Percentiles rank a stretch among this genome's conserved stretches.
Evolutionary conservation across 495 filamentous ascomycete species (phyloP).

Genomic region (Darksidea phi): DNA sequence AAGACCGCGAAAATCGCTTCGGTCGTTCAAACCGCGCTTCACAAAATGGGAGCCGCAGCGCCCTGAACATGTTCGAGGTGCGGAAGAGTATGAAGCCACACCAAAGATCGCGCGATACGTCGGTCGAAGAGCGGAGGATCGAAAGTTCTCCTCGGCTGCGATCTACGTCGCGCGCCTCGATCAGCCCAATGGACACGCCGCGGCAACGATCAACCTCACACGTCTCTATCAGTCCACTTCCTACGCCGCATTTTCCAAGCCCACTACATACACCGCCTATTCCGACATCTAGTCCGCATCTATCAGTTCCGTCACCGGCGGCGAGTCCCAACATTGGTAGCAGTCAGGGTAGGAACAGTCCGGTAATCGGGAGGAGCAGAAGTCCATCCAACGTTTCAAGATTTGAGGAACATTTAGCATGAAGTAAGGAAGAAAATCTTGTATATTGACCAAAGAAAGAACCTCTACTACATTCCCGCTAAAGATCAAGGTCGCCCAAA

Average conservation of each 20-base stretch:
- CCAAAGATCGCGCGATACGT: background rate
- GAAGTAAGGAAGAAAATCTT: too few relatives aligned
- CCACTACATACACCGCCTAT: too few relatives aligned
- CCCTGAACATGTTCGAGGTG: background rate
- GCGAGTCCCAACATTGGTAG: background rate
- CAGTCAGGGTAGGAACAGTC: background rate
- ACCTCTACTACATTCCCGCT: background rate
- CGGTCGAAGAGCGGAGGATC: background rate
- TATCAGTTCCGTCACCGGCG: background rate
- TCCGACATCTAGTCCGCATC: background rate
- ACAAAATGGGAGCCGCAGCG: background rate
- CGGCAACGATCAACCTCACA: background rate
- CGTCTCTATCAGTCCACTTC: too few relatives aligned
- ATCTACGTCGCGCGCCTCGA: background rate
- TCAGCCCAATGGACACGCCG: background rate
- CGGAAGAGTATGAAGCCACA: background rate
- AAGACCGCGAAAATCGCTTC: constrained; percentile 5
- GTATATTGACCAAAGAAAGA: background rate
- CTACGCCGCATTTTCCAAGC: too few relatives aligned
- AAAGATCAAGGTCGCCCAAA: too few relatives aligned
- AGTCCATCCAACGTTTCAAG: too few relatives aligned
- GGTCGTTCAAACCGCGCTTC: background rate
- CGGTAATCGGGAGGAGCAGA: too few relatives aligned
- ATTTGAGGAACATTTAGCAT: too few relatives aligned
- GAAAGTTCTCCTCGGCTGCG: background rate